Base-by-base conservation (phyloP, 2,329 filamentous ascomycete species). In the Talaromyces sp. region DNA sequence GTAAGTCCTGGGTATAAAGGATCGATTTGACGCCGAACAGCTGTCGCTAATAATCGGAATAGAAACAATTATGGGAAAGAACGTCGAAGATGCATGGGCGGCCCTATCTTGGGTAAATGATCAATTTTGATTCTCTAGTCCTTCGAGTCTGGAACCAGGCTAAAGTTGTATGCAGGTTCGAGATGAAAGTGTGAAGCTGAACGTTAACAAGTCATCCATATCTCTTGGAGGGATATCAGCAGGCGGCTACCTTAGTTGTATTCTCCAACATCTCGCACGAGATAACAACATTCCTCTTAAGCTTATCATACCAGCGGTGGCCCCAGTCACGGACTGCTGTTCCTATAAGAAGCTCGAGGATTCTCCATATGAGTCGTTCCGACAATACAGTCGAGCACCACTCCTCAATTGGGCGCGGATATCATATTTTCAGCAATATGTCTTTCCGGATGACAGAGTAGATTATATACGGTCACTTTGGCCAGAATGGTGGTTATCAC, bases 401-500 rank as follows among this genome's bases (percentile, higher is more conserved):
- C 70, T 74, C 1, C 71, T 80, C 10, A 73, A 76, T 16, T 70
- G 67, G 7, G 76, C 73, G 41, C 72, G 77, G 1, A 79, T 80
- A 75, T 72, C 70, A 54, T 80, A 75, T 66, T 79, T 79, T 64
- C 75, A 79, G 41, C 73, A 71, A 35, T 71, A 76, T 65, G 79
- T 77, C 56, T 70, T 79, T 2, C 37, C 37, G 31, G 27, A 27
- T 24, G 24, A 43, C 22, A 33, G 45, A 43, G 22, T 33, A 31
- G 27, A 19, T 35, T 4, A 27, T 19, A 24, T 59, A 16, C 54
- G 54, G 33, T 39, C 31, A 58, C 33, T 39, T 22, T 37, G 31
- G 33, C 54, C 54, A 76, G 75, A 79, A 63, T 79, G 77, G 77
- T 78, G 76, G 63, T 76, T 79, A 41, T 78, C 76, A 5, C 77